phyloP scores from a whole-genome alignment of 1,139 yeast genomes.

The Kodamaea arcana region DNA sequence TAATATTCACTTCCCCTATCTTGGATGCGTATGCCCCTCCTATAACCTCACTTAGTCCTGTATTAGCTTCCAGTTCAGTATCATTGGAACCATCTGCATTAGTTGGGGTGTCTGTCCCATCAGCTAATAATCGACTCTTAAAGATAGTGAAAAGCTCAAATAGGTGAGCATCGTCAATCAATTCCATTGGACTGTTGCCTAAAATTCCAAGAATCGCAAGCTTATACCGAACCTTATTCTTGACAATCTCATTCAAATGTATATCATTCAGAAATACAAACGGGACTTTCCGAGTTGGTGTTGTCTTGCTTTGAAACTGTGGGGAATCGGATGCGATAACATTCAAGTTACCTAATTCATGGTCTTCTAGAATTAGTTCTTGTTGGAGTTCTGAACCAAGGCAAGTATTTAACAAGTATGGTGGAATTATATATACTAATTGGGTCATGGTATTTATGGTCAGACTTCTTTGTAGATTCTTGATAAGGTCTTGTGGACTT shows the following conservation, averaged over 20 bases:
- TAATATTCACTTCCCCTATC: slow-evolving; percentile 22
- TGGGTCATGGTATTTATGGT: too few relatives aligned
- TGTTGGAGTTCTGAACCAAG: slow-evolving; percentile 32
- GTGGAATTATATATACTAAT: slow-evolving; percentile 38
- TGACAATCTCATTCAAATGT: slow-evolving; percentile 29
- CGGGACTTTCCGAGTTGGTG: slow-evolving; percentile 9
- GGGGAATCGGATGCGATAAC: slow-evolving; percentile 25
- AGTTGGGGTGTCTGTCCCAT: slow-evolving; percentile 12
- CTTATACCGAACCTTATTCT: slow-evolving; percentile 34
- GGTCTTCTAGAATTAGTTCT: slow-evolving; percentile 20
- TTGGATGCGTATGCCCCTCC: slow-evolving; percentile 9
- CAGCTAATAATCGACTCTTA: slow-evolving; percentile 23
- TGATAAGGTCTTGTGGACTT: too few relatives aligned
- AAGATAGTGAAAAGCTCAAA: slow-evolving; percentile 32
- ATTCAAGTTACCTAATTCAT: slow-evolving; percentile 26
- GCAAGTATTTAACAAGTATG: slow-evolving; percentile 39
- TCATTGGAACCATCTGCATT: background rate
- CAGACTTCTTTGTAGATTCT: too few relatives aligned
- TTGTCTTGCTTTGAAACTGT: slow-evolving; percentile 16
- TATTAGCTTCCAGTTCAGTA: slow-evolving; percentile 1
- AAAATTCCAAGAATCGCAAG: slow-evolving; percentile 35
- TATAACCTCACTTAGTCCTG: background rate
- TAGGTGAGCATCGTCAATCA: slow-evolving; percentile 23
- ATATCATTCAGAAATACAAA: slow-evolving; percentile 29
- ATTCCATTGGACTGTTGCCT: slow-evolving; percentile 33